Evolutionary conservation across 2,329 filamentous ascomycete species (phyloP).

Genomic region (Trichoderma atroviride): DNA sequence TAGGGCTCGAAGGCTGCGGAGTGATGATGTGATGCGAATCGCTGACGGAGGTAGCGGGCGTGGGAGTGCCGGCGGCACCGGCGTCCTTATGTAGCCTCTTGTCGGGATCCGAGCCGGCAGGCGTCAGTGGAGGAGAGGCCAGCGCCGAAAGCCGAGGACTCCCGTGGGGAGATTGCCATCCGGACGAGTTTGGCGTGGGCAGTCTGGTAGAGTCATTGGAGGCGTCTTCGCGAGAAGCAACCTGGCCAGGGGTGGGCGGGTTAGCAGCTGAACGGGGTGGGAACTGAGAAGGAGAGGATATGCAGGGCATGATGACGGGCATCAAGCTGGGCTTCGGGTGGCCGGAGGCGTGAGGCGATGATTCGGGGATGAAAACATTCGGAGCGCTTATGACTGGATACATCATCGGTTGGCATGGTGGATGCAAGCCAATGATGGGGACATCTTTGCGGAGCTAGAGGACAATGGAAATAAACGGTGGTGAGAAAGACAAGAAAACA

Average conservation of each 20-base stretch:
- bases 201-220: conserved; percentile 64
- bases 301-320: conserved; percentile 6
- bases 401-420: neutral
- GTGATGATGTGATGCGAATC: conserved; percentile 60
- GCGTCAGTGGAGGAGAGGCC: conserved; percentile 88
- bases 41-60: conserved; percentile 42
- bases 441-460: neutral
- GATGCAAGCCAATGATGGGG: neutral
- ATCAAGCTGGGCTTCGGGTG: neutral
- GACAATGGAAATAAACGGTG: neutral
- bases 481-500: neutral
- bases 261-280: conserved; percentile 33
- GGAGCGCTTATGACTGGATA: conserved; percentile 2
- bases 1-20: conserved; percentile 65
- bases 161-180: conserved; percentile 65
- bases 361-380: conserved; percentile 3
- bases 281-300: conserved; percentile 9
- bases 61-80: conserved; percentile 39
- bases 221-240: conserved; percentile 62
- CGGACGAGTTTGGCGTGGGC: conserved; percentile 66
- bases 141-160: conserved; percentile 71
- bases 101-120: conserved; percentile 67
- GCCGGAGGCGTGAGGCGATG: conserved; percentile 1
- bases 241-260: conserved; percentile 45
- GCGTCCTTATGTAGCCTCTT: conserved; percentile 38